Conservation (phyloP, 352 stramenopile genomes). For the Phytophthora meadii region DNA sequence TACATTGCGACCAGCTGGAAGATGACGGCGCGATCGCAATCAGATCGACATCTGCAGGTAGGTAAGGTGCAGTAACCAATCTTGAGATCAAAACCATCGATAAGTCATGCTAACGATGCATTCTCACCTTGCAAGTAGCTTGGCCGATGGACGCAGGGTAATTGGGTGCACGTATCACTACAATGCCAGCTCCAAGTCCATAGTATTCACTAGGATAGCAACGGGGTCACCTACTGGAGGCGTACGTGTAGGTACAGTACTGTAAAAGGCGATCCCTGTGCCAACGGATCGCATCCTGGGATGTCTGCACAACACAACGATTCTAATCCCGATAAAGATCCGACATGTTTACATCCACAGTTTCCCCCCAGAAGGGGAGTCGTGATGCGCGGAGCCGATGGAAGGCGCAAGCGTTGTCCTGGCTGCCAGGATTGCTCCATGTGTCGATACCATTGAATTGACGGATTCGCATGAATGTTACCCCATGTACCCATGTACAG, state of each 20-base stretch:
- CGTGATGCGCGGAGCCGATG: neutral
- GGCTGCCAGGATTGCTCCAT: neutral
- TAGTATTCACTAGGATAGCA: too few relatives aligned
- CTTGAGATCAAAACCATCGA: conserved; percentile 1
- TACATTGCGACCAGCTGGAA: too few relatives aligned
- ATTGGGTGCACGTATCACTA: too few relatives aligned
- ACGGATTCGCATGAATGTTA: too few relatives aligned
- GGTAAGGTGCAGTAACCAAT: neutral
- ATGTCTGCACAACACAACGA: conserved; percentile 12
- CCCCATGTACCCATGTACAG: too few relatives aligned
- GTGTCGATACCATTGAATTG: too few relatives aligned
- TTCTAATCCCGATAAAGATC: conserved; percentile 16
- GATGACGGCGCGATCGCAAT: neutral
- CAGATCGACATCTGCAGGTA: too few relatives aligned
- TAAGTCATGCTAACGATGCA: conserved; percentile 1
- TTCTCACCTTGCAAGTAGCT: neutral
- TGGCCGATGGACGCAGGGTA: neutral
- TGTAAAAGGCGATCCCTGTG: neutral
- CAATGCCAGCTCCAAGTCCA: neutral
- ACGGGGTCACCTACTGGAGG: too few relatives aligned
- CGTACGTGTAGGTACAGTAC: too few relatives aligned
- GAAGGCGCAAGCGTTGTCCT: neutral
- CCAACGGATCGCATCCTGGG: neutral
- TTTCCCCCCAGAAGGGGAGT: too few relatives aligned
- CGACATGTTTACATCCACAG: neutral